phyloP scores from a whole-genome alignment of 352 stramenopile species.

The Halophytophthora batemanensis region DNA sequence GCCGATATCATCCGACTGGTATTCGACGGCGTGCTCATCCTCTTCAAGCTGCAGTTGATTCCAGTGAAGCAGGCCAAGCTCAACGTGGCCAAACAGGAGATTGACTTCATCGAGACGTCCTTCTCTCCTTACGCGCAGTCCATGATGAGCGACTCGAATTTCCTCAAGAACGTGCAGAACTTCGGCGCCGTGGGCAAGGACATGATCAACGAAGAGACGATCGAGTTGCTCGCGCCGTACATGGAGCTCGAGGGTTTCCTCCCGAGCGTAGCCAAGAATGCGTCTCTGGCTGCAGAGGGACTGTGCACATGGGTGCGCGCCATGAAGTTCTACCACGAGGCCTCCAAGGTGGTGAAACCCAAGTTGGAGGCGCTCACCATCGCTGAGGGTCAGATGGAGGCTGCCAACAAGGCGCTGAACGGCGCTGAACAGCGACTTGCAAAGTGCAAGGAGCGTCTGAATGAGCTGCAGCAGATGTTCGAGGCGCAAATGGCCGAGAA shows the following conservation, averaged over 20 bases:
- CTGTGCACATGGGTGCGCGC: constrained; percentile 97
- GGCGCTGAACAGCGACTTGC: constrained; percentile 91
- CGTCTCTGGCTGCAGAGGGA: constrained; percentile 93
- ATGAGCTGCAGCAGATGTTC: constrained; percentile 95
- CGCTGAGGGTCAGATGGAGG: constrained; percentile 96
- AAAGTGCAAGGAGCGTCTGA: constrained; percentile 94
- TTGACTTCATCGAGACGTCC: constrained; percentile 96
- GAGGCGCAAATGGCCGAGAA: constrained; percentile 97
- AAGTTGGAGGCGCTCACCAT: constrained; percentile 97
- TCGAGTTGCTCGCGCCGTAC: constrained; percentile 96
- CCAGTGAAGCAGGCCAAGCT: constrained; percentile 92
- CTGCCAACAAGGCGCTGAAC: constrained; percentile 94
- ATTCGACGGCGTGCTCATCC: constrained; percentile 97
- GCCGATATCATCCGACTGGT: constrained; percentile 98
- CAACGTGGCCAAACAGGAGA: constrained; percentile 96
- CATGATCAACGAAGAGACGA: constrained; percentile 98
- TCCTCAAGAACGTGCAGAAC: constrained; percentile 95
- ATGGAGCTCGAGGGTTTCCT: constrained; percentile 97
- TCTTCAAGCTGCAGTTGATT: constrained; percentile 94
- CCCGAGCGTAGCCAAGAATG: constrained; percentile 95
- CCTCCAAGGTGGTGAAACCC: constrained; percentile 98
- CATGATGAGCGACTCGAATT: constrained; percentile 96
- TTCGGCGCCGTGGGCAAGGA: constrained; percentile 96
- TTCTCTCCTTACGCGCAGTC: constrained; percentile 94
- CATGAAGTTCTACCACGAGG: constrained; percentile 99